Evolutionary conservation across 805 yeast species (phyloP), one percentile per base, ranked within the genome.

Genomic region (Lipomyces yamadae): DNA sequence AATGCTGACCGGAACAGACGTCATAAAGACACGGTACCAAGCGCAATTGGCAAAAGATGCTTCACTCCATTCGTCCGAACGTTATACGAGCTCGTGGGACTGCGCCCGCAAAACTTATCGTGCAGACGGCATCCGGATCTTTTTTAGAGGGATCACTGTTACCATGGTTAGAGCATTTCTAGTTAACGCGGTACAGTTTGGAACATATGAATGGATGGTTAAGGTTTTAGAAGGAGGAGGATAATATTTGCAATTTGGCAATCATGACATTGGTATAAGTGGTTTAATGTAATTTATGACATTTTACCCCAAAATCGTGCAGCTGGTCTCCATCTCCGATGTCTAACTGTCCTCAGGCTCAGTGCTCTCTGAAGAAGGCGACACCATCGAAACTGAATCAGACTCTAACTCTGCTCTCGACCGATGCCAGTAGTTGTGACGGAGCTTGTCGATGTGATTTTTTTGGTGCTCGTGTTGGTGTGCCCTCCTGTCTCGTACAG

Each of bases 121-220:
- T 4, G 63, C 57, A 32, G 70, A 63, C 11, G 74, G 74, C 10
- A 33, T 59, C 3, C n/a, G 58, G 13, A 60, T 63, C 24, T 69
- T 72, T 53, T 72, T 72, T 50, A 53, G 64, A 10, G 74, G 74
- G 5, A 54, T 72, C 48, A 53, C 39, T 32, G 61, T 69, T 2
- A 63, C 74, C 29, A 64, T 72, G 63, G 34, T 72, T 35, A 59
- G 74, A 45, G 74, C 74, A 34, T 72, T 72, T 52, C 48, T 73
- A 3, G 74, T 72, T 7, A 72, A 72, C 52, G 73, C 74, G 30
- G 70, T 66, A 4, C 74, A 72, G 66, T 72, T 72, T 63, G 71
- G 70, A 4, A 66, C 68, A 8, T 72, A 72, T 45, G 74, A 72
- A 54, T 63, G 67, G 64, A 60, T 67, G 60, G 70, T 70, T 18